Percentiles rank a stretch among this genome's conserved stretches.
These are phyloP conservation scores for Zygotorulaspora florentina DNA, from an alignment of 805 yeast genomes.

Conservation along the genomic window DNA sequence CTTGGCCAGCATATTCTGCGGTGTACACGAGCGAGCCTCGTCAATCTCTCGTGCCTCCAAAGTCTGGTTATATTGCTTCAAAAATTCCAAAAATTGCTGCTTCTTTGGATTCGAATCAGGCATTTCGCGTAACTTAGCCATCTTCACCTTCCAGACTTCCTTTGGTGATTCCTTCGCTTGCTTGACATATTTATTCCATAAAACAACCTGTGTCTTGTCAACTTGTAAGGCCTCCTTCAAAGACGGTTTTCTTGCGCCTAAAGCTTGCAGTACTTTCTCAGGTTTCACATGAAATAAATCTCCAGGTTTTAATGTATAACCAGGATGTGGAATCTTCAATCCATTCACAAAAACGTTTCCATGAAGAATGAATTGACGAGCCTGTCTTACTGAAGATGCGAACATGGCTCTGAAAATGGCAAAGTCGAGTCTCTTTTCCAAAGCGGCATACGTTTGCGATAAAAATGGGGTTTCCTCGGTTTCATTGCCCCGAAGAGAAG, in stretches of 20 bases:
- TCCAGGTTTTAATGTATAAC: conserved; percentile 73
- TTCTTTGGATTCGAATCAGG: conserved; percentile 28
- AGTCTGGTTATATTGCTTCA: conserved; percentile 24
- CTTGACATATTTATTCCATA: conserved; percentile 72
- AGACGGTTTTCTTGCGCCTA: conserved; percentile 83
- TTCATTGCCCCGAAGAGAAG: conserved; percentile 58
- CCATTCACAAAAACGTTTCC: conserved; percentile 89
- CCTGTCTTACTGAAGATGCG: conserved; percentile 91
- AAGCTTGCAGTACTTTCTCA: conserved; percentile 74
- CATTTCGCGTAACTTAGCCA: conserved; percentile 22
- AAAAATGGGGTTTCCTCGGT: conserved; percentile 71
- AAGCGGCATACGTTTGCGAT: conserved; percentile 80
- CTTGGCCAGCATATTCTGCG: conserved; percentile 44
- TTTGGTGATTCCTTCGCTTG: conserved; percentile 47
- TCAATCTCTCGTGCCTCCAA: conserved; percentile 22
- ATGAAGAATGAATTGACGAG: conserved; percentile 77
- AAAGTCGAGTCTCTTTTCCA: conserved; percentile 85
- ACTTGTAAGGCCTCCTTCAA: conserved; percentile 60
- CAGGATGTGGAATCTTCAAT: conserved; percentile 68
- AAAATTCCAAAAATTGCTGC: conserved; percentile 21
- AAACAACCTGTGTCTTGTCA: conserved; percentile 65
- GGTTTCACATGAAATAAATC: conserved; percentile 85
- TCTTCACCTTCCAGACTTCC: conserved; percentile 26
- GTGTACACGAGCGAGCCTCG: conserved; percentile 37
- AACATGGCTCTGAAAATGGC: conserved; percentile 90